Conservation (phyloP, 371 early-diverging fungal species). For the Cladochytrium tenue region DNA sequence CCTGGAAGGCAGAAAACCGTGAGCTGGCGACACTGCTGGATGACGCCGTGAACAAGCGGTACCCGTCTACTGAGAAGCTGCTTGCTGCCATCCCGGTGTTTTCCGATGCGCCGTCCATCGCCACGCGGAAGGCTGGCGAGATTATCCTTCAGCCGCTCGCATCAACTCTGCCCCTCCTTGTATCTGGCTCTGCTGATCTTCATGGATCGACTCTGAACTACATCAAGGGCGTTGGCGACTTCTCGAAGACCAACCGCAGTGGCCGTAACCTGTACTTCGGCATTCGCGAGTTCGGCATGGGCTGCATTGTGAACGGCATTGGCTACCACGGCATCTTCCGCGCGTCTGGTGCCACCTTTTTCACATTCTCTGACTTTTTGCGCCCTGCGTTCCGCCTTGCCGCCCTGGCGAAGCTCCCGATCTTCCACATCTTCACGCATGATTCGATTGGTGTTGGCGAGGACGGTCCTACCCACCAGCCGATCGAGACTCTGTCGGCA, state of each 20-base stretch:
- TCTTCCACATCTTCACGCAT: constrained; percentile 98
- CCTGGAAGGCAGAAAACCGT: constrained; percentile 30
- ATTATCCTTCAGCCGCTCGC: constrained; percentile 81
- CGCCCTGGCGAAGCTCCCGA: constrained; percentile 85
- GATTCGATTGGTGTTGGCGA: constrained; percentile 98
- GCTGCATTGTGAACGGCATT: constrained; percentile 91
- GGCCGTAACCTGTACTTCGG: constrained; percentile 94
- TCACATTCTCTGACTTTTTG: constrained; percentile 30
- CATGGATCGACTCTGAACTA: constrained; percentile 96
- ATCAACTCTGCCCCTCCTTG: constrained; percentile 76
- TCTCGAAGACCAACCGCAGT: constrained; percentile 43
- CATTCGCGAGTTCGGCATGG: constrained; percentile 99
- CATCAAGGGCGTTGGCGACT: constrained; percentile 92
- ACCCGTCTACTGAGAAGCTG: constrained; percentile 10
- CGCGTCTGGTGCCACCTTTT: constrained; percentile 31
- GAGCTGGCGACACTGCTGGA: constrained; percentile 14
- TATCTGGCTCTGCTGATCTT: constrained; percentile 99
- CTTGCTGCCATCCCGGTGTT: constrained; percentile 15
- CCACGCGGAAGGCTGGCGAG: constrained; percentile 87
- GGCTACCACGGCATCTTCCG: constrained; percentile 31
- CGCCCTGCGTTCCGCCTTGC: constrained; percentile 81
- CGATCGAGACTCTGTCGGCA: constrained; percentile 94
- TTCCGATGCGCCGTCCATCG: constrained; percentile 41
- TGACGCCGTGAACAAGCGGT: constrained; percentile 9
- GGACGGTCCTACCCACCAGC: constrained; percentile 99